Base-by-base conservation (phyloP, 139 green algal genomes). In the Nannochloris sp. region DNA sequence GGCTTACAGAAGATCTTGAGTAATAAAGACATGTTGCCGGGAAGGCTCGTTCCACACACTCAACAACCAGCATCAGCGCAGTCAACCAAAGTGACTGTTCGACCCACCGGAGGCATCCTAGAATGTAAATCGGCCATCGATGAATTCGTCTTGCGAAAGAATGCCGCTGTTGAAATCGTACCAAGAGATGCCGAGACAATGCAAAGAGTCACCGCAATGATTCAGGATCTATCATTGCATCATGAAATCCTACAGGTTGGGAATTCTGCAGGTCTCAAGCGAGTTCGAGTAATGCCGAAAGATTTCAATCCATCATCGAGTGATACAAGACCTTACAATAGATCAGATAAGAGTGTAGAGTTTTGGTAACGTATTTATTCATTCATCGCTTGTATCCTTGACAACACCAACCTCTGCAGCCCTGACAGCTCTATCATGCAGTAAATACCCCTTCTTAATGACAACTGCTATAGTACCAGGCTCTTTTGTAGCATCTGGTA, bases 391-490 rank as follows among this genome's bases (percentile, higher is more conserved):
- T 31, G 56, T 37, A 65, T 66, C 25, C 73, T 59, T 30, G 12
- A 80, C 74, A 20, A 95, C 85, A 16, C 87, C 86, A n/a, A 96
- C 89, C 14, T 95, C 88, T 45, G 89, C 89, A 33, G 89, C 74
- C 5, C 89, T 62, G 9, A 96, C 63, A 9, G 92, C 69, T 0
- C 89, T 73, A 13, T 89, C 89, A 53, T 94, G 76, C 37, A 96
- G 67, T 26, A 71, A 82, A 76, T 96, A 96, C 6, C 89, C 87
- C 57, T 66, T 72, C 40, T 96, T 95, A 14, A 82, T 85, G 12
- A 95, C 84, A 0, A 79, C 63, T 0, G 77, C 88, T 5, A 98
- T 69, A 6, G 77, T 89, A 57, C 90, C 87, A 2, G 82, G 63
- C 51, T 86, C 71, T 63, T 90, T 91, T 59, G 63, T 73, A 2